phyloP scores from a whole-genome alignment of 1,284 basidiomycete species.

The Schizopora paradoxa region DNA sequence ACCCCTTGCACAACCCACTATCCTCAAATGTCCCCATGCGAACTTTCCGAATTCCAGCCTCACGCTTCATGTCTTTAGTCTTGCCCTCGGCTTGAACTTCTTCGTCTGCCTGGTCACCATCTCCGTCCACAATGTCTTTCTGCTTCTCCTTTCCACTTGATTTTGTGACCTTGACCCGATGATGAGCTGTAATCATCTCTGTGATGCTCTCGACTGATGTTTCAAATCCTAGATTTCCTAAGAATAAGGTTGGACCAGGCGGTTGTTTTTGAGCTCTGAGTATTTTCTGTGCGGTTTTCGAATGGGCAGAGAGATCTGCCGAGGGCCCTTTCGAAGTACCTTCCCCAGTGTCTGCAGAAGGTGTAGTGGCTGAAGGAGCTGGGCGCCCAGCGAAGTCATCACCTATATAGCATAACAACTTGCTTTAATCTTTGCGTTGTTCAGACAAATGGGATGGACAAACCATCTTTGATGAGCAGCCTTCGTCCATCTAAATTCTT shows the following conservation, averaged over 20 bases:
- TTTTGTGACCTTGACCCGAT: too few relatives aligned
- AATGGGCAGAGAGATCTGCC: slow-evolving; percentile 37
- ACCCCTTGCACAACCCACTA: slow-evolving; percentile 17
- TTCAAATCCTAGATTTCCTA: slow-evolving; percentile 87
- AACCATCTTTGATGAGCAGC: slow-evolving; percentile 90
- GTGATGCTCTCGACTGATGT: slow-evolving; percentile 75
- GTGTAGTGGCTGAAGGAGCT: slow-evolving; percentile 26
- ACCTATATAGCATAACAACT: slow-evolving; percentile 38
- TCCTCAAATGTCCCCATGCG: slow-evolving; percentile 17
- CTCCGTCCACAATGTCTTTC: slow-evolving; percentile 12
- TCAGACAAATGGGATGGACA: slow-evolving; percentile 26
- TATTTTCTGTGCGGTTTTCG: slow-evolving; percentile 81
- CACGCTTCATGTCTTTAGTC: neutral
- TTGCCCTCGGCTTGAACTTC: slow-evolving; percentile 3
- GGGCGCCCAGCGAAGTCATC: slow-evolving; percentile 70
- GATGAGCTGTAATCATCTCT: slow-evolving; percentile 67
- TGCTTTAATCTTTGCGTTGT: slow-evolving; percentile 17
- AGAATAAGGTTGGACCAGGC: slow-evolving; percentile 77
- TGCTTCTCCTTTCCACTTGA: slow-evolving; percentile 10
- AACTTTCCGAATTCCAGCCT: slow-evolving; percentile 15
- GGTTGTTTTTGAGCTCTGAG: slow-evolving; percentile 79
- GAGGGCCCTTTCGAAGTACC: slow-evolving; percentile 28
- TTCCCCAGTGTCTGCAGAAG: slow-evolving; percentile 25
- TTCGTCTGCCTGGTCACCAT: slow-evolving; percentile 2
- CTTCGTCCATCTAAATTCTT: slow-evolving; percentile 79